Evolutionary conservation across 495 filamentous ascomycete genomes (phyloP), one percentile per base, ranked within the genome.

Genomic region (Talaromyces trachyspermus): DNA sequence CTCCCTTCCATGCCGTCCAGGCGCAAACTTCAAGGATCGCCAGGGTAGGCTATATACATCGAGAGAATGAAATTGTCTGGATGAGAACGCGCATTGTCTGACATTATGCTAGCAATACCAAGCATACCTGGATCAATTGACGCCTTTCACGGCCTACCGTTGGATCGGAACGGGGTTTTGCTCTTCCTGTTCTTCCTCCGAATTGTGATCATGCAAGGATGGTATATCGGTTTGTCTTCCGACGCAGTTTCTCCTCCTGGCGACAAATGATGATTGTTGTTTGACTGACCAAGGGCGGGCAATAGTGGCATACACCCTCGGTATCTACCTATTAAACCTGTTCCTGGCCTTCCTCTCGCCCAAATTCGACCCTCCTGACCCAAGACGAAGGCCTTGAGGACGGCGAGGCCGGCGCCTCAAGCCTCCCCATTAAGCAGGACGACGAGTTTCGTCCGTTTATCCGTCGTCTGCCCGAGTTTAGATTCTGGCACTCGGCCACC

Each of bases 391-490:
- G 89, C 50, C 89, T 98, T 68, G 92, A 98, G 62, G 91, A 95
- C 59, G 92, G 92, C 52, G 75, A 85, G 6, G 79, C 80, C 10
- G 81, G 74, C 46, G 46, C 54, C 32, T 63, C 70, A 37, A 74
- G 77, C 24, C 82, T 98, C 11, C 92, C 92, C 7, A 95, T 88
- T 29, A 95, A 95, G 71, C 79, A 89, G 54, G 89, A 95, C 61
- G 88, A 97, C 54, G 92, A 98, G 70, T 98, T 98, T 75, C 80
- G 88, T 30, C 92, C 92, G 2, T 98, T 98, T 61, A 95, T 98
- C 63, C 76, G 92, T 54, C 79, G 92, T 36, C 81, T 98, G 18
- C 92, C 92, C 19, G 92, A 98, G 70, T 98, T 98, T 79, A 98
- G 97, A 77, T 98, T 98, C 79, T 98, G 92, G 92, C 83, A 96